phyloP scores from a whole-genome alignment of 164 flowering plant genomes.

The Stephania yunnanensis region DNA sequence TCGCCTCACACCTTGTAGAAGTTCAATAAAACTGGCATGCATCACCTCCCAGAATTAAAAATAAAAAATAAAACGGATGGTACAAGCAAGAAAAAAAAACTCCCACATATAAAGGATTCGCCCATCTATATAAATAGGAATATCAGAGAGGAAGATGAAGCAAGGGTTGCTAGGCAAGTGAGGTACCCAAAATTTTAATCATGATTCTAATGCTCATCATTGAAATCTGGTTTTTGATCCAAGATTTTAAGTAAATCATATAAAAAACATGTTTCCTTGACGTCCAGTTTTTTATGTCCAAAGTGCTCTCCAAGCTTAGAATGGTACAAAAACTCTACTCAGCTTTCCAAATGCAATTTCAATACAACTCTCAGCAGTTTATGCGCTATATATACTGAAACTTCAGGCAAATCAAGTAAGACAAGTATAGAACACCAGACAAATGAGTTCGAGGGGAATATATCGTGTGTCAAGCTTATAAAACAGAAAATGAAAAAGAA shows the following conservation, averaged over 20 bases:
- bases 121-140: background rate
- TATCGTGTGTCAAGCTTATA: no score
- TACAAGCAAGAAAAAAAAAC: background rate
- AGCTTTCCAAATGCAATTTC: background rate
- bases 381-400: background rate
- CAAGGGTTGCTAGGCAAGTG: background rate
- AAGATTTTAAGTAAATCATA: background rate
- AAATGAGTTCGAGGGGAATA: no score
- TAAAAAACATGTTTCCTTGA: background rate
- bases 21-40: background rate
- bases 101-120: background rate
- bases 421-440: background rate
- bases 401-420: background rate
- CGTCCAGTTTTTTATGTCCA: background rate
- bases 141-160: no score
- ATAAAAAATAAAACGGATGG: background rate
- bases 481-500: no score
- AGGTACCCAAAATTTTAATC: background rate
- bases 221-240: background rate
- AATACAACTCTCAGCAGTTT: background rate
- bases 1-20: background rate
- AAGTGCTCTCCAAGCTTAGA: background rate
- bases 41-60: background rate
- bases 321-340: background rate
- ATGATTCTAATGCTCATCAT: background rate